phyloP scores from a whole-genome alignment of 352 stramenopile species.

The Phytopythium boreale region DNA sequence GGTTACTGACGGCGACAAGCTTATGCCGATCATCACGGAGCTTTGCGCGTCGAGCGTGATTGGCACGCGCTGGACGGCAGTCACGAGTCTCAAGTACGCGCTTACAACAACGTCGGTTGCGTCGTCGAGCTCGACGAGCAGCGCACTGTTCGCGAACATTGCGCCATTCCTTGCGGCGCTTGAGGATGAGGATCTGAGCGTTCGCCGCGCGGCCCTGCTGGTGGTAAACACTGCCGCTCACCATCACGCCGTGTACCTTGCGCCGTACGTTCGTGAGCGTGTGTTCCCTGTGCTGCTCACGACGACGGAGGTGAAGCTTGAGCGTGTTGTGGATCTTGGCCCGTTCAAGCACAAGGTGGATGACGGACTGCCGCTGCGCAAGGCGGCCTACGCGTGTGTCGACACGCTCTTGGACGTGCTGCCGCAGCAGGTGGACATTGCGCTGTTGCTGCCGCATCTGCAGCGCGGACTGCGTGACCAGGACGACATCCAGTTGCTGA shows the following conservation, averaged over 20 bases:
- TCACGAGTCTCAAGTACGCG: conserved; percentile 92
- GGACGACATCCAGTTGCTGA: conserved; percentile 97
- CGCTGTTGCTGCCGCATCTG: conserved; percentile 92
- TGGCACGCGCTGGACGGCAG: conserved; percentile 87
- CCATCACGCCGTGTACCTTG: conserved; percentile 87
- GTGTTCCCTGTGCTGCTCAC: conserved; percentile 92
- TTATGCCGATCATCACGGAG: conserved; percentile 90
- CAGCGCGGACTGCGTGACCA: conserved; percentile 89
- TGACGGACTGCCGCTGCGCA: conserved; percentile 81
- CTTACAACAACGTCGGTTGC: conserved; percentile 28
- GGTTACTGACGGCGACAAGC: conserved; percentile 83
- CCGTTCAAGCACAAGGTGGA: conserved; percentile 99
- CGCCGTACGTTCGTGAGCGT: conserved; percentile 73
- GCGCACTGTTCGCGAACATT: conserved; percentile 69
- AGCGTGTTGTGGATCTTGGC: conserved; percentile 96
- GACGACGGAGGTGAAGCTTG: conserved; percentile 91
- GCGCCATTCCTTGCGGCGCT: conserved; percentile 91
- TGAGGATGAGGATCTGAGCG: conserved; percentile 93
- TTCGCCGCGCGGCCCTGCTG: conserved; percentile 93
- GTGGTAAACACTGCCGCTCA: conserved; percentile 96
- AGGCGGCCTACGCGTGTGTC: conserved; percentile 93
- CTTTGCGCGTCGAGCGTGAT: conserved; percentile 58
- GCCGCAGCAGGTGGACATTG: conserved; percentile 90
- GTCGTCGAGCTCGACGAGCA: conserved; percentile 28
- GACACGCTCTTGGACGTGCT: conserved; percentile 95